phyloP scores from a whole-genome alignment of 805 yeast genomes.

The Priceomyces castillae region DNA sequence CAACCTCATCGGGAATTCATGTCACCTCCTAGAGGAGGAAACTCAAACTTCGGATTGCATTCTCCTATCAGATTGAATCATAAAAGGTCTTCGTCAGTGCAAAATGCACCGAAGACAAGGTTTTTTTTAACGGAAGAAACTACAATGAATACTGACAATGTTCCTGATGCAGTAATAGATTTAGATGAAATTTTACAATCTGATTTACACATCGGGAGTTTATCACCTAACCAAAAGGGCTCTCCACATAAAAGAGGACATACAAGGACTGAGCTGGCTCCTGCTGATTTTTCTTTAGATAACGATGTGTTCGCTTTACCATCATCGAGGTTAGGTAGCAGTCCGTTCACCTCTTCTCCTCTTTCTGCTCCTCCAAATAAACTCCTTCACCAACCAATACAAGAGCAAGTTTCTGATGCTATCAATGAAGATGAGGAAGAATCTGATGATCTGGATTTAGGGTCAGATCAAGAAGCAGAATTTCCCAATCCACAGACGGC shows the following conservation, averaged over 20 bases:
- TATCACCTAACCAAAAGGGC: not conserved
- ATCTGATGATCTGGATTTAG: conserved; percentile 7
- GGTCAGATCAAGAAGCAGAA: conserved; percentile 14
- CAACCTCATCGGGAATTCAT: conserved; percentile 1
- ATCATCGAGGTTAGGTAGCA: conserved; percentile 17
- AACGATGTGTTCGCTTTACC: conserved; percentile 34
- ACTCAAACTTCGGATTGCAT: conserved; percentile 19
- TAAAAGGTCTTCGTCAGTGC: conserved; percentile 19
- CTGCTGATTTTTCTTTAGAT: conserved; percentile 17
- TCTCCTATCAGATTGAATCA: conserved; percentile 33
- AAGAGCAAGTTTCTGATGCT: conserved; percentile 28
- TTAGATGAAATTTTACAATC: conserved; percentile 38
- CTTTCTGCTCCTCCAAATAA: conserved; percentile 16
- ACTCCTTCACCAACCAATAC: conserved; percentile 29
- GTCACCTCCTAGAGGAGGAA: conserved; percentile 14
- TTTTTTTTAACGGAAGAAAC: conserved; percentile 32
- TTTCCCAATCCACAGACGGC: conserved; percentile 24
- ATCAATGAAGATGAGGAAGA: conserved; percentile 16
- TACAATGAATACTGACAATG: conserved; percentile 22
- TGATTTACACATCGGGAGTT: conserved; percentile 25
- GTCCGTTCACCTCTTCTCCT: conserved; percentile 19
- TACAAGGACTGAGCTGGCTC: conserved; percentile 20
- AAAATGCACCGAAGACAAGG: conserved; percentile 18
- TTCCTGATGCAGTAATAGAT: conserved; percentile 41
- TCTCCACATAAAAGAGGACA: conserved; percentile 8